Percentiles rank a stretch among this genome's conserved stretches.
Evolutionary conservation across 2,329 filamentous ascomycete genomes (phyloP).

Genomic region (Penicillium hesseltinei): DNA sequence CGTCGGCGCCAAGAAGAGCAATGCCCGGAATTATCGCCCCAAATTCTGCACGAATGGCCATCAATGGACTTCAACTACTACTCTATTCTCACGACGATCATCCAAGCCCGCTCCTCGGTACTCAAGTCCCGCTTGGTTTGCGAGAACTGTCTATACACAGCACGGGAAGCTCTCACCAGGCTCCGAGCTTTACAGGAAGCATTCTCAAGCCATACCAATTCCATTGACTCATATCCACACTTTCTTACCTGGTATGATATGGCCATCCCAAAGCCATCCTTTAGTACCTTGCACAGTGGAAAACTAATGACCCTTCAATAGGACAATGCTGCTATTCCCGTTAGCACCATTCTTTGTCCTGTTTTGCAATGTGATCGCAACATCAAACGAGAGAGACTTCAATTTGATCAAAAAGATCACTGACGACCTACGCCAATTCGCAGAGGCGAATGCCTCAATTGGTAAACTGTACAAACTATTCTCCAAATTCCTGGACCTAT

Average conservation of each 20-base stretch:
- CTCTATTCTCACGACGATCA: slow-evolving; percentile 22
- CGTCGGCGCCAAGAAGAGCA: slow-evolving; percentile 17
- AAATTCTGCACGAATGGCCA: slow-evolving; percentile 19
- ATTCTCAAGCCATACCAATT: slow-evolving; percentile 13
- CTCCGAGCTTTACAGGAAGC: slow-evolving; percentile 20
- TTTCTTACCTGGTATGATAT: slow-evolving; percentile 22
- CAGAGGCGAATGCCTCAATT: slow-evolving; percentile 21
- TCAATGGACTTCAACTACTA: slow-evolving; percentile 27
- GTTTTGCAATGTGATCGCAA: slow-evolving; percentile 26
- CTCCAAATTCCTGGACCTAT: slow-evolving; percentile 23
- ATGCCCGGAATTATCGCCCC: slow-evolving; percentile 14
- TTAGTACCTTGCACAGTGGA: background rate
- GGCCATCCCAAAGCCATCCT: background rate
- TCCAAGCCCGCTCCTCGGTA: slow-evolving; percentile 23
- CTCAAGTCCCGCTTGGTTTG: slow-evolving; percentile 25
- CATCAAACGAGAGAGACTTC: slow-evolving; percentile 22
- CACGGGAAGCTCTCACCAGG: slow-evolving; percentile 20
- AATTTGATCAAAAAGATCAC: slow-evolving; percentile 26
- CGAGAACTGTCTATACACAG: slow-evolving; percentile 24
- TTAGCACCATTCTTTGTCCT: slow-evolving; percentile 24
- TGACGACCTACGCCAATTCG: slow-evolving; percentile 22
- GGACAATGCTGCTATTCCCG: slow-evolving; percentile 26
- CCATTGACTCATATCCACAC: slow-evolving; percentile 21
- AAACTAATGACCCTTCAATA: slow-evolving; percentile 3
- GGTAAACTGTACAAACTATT: slow-evolving; percentile 23